Percentiles rank a stretch among this genome's conserved stretches.
Evolutionary conservation across 2,329 filamentous ascomycete species (phyloP).

Genomic region (Sordariomycetes sp.): DNA sequence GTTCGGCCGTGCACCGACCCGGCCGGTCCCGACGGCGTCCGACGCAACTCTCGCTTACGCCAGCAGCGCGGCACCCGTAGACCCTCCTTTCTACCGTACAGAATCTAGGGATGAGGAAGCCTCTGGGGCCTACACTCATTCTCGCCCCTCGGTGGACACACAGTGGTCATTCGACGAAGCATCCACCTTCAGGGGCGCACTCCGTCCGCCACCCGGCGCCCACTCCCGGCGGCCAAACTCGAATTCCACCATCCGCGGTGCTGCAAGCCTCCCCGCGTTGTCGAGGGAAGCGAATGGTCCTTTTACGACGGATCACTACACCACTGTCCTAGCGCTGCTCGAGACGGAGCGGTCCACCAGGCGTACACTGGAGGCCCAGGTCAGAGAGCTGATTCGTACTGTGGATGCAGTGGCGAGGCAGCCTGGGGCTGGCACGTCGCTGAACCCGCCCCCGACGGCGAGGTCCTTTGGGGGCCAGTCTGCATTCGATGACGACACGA

Average conservation of each 20-base stretch:
- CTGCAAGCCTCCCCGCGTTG: conserved; percentile 31
- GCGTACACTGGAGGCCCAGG: conserved; percentile 42
- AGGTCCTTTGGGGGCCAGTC: conserved; percentile 5
- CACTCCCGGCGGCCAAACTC: conserved; percentile 23
- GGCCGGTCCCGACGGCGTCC: neutral
- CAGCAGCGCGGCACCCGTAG: neutral
- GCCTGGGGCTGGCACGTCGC: neutral
- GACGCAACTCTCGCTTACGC: neutral
- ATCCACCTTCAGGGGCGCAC: conserved; percentile 31
- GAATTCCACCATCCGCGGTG: conserved; percentile 35
- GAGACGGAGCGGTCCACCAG: conserved; percentile 46
- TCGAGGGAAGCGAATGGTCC: conserved; percentile 18
- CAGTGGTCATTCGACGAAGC: conserved; percentile 34
- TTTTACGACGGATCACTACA: conserved; percentile 35
- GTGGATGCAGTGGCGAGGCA: conserved; percentile 30
- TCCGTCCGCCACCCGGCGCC: conserved; percentile 22
- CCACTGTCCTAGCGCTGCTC: conserved; percentile 38
- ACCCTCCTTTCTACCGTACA: neutral
- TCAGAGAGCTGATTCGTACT: conserved; percentile 39
- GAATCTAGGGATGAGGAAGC: neutral
- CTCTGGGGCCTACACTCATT: conserved; percentile 10
- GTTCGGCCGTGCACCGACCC: neutral
- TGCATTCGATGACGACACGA: conserved; percentile 2
- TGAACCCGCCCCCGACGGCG: conserved; percentile 1
- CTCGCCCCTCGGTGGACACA: conserved; percentile 29